phyloP scores from a whole-genome alignment of 2,329 filamentous ascomycete genomes.

The Pseudogymnoascus pannorum region DNA sequence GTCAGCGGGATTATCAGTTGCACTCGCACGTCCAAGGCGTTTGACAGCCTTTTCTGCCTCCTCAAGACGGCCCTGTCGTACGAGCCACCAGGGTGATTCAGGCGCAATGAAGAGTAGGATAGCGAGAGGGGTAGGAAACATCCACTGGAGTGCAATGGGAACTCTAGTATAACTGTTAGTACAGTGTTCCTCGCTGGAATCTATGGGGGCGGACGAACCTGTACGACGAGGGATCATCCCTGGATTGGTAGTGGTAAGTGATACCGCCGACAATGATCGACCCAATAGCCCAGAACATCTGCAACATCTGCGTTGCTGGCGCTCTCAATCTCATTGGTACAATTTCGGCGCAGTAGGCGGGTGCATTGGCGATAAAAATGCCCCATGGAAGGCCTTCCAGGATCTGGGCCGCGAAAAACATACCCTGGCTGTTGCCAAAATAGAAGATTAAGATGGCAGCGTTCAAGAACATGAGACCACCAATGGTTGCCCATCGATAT shows the following conservation, averaged over 20 bases:
- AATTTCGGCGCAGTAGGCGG: slow-evolving; percentile 35
- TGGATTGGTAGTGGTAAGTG: slow-evolving; percentile 45
- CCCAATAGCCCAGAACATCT: slow-evolving; percentile 61
- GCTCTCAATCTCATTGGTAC: slow-evolving; percentile 51
- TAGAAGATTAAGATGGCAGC: slow-evolving; percentile 33
- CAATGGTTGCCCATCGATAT: slow-evolving; percentile 51
- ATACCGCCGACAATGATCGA: slow-evolving; percentile 52
- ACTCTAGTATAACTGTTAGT: slow-evolving; percentile 35
- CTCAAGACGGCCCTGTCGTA: slow-evolving; percentile 35
- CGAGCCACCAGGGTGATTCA: slow-evolving; percentile 43
- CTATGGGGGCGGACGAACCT: slow-evolving; percentile 31
- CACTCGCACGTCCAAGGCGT: slow-evolving; percentile 39
- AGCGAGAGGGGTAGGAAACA: slow-evolving; percentile 44
- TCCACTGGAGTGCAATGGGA: slow-evolving; percentile 45
- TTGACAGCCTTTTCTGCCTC: slow-evolving; percentile 38
- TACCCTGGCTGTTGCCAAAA: slow-evolving; percentile 33
- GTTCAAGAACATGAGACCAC: slow-evolving; percentile 49
- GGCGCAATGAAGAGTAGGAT: slow-evolving; percentile 35
- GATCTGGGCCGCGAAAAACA: slow-evolving; percentile 47
- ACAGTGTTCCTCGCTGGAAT: slow-evolving; percentile 22
- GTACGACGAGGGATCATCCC: slow-evolving; percentile 31
- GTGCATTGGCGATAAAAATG: slow-evolving; percentile 37
- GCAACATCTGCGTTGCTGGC: slow-evolving; percentile 53
- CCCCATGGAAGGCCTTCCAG: slow-evolving; percentile 47
- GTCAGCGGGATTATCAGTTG: slow-evolving; percentile 34